phyloP scores from a whole-genome alignment of 495 filamentous ascomycete species.

The Friedmanniomyces endolithicus region DNA sequence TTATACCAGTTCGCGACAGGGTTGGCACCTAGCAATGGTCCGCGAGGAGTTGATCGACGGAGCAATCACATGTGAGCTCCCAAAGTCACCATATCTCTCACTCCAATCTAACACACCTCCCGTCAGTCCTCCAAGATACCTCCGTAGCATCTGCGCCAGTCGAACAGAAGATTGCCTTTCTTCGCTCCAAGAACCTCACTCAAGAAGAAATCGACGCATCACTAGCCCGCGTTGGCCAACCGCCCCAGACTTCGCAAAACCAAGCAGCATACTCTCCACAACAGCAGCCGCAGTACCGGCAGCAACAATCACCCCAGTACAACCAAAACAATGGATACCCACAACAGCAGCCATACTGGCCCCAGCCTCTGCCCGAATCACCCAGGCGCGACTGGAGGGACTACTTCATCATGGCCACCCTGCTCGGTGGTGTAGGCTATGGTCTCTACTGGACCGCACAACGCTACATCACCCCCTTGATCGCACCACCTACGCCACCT shows the following conservation, averaged over 20 bases:
- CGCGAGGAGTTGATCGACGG: conserved; percentile 34
- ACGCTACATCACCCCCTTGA: conserved; percentile 83
- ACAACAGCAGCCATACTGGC: conserved; percentile 52
- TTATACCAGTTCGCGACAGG: no score
- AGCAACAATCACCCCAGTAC: conserved; percentile 47
- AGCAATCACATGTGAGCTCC: conserved; percentile 24
- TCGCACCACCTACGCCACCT: conserved; percentile 84
- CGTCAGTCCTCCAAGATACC: conserved; percentile 79
- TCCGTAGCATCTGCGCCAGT: conserved; percentile 79
- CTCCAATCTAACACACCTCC: conserved; percentile 5
- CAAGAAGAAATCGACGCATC: conserved; percentile 86
- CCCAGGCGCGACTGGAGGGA: conserved; percentile 92
- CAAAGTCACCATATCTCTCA: conserved; percentile 5
- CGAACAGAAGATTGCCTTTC: conserved; percentile 83
- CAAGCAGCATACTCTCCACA: conserved; percentile 27
- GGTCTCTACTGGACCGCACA: conserved; percentile 79
- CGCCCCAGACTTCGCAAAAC: conserved; percentile 23
- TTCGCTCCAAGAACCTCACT: conserved; percentile 93
- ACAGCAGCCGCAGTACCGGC: conserved; percentile 35
- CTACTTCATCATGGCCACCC: conserved; percentile 95
- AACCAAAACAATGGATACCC: conserved; percentile 34
- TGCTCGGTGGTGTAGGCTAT: conserved; percentile 73
- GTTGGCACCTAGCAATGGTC: conserved; percentile 5
- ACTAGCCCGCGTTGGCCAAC: conserved; percentile 58
- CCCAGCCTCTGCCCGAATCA: conserved; percentile 48